Percentiles rank a stretch among this genome's conserved stretches.
phyloP scores from a whole-genome alignment of 73 alveolate species.

The Durusdinium trenchii region DNA sequence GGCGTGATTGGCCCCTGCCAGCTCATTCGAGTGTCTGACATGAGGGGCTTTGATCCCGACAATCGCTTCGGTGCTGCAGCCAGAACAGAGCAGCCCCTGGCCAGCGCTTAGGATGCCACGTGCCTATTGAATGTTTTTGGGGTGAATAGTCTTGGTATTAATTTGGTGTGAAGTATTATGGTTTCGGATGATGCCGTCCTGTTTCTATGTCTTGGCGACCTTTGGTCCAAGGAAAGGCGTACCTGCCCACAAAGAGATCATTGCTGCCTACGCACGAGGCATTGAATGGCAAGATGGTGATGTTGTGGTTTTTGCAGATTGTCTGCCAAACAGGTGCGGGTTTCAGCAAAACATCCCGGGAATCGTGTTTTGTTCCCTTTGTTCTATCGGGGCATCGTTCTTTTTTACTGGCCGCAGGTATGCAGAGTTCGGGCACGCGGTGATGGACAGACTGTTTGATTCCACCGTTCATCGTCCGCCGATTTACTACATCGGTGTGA shows the following conservation, averaged over 20 bases:
- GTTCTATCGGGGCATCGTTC: neutral
- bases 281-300: neutral
- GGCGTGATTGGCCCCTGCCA: neutral
- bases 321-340: constrained; percentile 3
- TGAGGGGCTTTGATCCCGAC: constrained; percentile 13
- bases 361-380: neutral
- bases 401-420: neutral
- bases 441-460: neutral
- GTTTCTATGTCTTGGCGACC: neutral
- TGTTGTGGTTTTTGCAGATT: neutral
- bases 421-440: neutral
- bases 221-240: constrained; percentile 19
- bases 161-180: too few relatives aligned
- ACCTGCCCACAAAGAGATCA: neutral
- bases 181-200: too few relatives aligned
- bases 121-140: neutral
- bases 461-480: neutral
- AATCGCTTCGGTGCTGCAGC: constrained; percentile 4
- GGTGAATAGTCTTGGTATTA: neutral
- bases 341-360: neutral
- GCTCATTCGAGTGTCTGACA: neutral
- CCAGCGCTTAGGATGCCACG: neutral
- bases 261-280: neutral
- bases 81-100: neutral
- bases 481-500: neutral